phyloP scores from a whole-genome alignment of 805 yeast species.

The Ogataea degrootiae region DNA sequence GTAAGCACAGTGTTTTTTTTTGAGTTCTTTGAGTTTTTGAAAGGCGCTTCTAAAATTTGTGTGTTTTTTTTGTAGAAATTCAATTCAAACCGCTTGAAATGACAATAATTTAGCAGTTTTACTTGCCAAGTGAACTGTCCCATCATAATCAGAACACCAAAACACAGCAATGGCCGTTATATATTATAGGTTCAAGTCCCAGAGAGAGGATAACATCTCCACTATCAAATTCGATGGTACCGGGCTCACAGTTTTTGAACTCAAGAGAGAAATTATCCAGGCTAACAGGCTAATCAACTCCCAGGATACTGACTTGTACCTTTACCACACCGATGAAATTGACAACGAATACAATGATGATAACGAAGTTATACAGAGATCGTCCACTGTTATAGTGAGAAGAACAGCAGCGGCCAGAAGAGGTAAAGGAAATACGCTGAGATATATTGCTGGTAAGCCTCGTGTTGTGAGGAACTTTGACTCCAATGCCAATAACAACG shows the following conservation, averaged over 20 bases:
- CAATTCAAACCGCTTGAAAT: no score
- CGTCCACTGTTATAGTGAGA: constrained; percentile 75
- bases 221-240: constrained; percentile 92
- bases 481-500: constrained; percentile 11
- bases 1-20: no score
- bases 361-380: constrained; percentile 84
- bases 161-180: constrained; percentile 37
- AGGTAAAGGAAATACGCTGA: constrained; percentile 54
- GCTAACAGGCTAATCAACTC: constrained; percentile 82
- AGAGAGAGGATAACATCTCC: constrained; percentile 56
- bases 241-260: constrained; percentile 90
- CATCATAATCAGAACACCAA: no score
- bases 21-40: not conserved
- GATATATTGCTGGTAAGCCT: constrained; percentile 74
- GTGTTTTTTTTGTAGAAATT: no score
- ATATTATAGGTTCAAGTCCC: constrained; percentile 82
- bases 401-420: constrained; percentile 63
- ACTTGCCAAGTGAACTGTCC: no score
- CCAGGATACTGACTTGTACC: constrained; percentile 70
- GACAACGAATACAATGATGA: constrained; percentile 73
- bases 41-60: not conserved
- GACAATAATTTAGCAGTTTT: no score
- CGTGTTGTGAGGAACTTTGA: constrained; percentile 28
- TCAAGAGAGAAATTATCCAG: constrained; percentile 82
- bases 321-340: constrained; percentile 56